Evolutionary conservation across 257 asterid species (phyloP).

Genomic region (Plantago elongata): DNA sequence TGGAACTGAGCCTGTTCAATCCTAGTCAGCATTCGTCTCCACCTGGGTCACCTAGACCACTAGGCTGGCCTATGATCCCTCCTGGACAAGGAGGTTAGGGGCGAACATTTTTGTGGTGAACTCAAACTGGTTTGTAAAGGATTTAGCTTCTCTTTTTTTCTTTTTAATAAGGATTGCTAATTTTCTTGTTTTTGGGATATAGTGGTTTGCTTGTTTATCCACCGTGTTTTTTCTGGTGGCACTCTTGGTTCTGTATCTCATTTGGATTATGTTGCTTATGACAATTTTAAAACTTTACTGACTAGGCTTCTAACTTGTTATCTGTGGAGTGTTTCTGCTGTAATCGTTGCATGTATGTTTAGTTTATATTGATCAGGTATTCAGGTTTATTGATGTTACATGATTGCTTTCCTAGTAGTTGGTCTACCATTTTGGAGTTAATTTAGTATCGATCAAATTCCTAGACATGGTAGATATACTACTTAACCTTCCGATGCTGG

Average conservation of each 20-base stretch:
- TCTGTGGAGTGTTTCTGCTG: no score
- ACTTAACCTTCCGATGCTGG: no score
- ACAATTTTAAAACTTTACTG: constrained; percentile 34
- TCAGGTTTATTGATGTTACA: no score
- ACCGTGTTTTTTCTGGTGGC: constrained; percentile 62
- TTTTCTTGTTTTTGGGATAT: constrained; percentile 30
- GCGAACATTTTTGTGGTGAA: constrained; percentile 53
- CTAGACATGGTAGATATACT: no score
- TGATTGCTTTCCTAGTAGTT: no score
- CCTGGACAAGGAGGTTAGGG: constrained; percentile 30
- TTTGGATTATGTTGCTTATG: constrained; percentile 23
- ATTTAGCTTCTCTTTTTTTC: constrained; percentile 17
- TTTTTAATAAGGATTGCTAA: constrained; percentile 43
- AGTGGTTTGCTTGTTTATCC: constrained; percentile 47
- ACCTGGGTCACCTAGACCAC: constrained; percentile 63
- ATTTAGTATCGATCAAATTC: no score
- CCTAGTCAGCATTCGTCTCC: constrained; percentile 53
- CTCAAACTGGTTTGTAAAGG: constrained; percentile 49
- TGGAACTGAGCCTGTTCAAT: constrained; percentile 82
- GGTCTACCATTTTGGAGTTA: no score
- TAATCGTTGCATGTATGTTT: no score
- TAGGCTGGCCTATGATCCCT: constrained; percentile 72
- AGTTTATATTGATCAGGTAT: no score
- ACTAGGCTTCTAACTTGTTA: constrained; percentile 1
- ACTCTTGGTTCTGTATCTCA: constrained; percentile 35